Evolutionary conservation across 2,329 filamentous ascomycete genomes (phyloP).

Genomic region (Talaromyces verruculosus): DNA sequence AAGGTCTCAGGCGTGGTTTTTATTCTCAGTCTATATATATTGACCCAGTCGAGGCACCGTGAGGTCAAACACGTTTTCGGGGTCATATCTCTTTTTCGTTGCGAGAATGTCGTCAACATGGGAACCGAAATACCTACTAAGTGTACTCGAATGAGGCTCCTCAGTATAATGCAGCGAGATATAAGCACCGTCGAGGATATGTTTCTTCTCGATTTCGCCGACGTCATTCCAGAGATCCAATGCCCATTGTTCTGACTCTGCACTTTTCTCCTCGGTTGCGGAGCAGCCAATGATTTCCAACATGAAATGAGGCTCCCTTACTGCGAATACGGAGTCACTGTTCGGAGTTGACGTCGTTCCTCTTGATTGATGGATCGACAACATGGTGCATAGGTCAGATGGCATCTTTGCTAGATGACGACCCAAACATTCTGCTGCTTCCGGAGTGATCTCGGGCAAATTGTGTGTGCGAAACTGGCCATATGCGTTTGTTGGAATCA

Average conservation of each 20-base stretch:
- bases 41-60: conserved; percentile 11
- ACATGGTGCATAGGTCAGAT: conserved; percentile 29
- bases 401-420: conserved; percentile 26
- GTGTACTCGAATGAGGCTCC: conserved; percentile 26
- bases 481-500: conserved; percentile 16
- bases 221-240: conserved; percentile 31
- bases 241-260: conserved; percentile 30
- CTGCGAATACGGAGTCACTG: conserved; percentile 33
- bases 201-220: neutral
- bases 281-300: conserved; percentile 38
- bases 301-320: conserved; percentile 35
- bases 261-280: conserved; percentile 26
- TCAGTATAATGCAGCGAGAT: conserved; percentile 30
- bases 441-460: conserved; percentile 28
- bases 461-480: conserved; percentile 23
- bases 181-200: conserved; percentile 23
- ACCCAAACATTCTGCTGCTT: conserved; percentile 30
- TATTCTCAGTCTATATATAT: conserved; percentile 5
- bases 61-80: conserved; percentile 36
- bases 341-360: conserved; percentile 15
- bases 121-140: conserved; percentile 10
- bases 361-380: conserved; percentile 34
- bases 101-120: conserved; percentile 31
- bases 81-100: conserved; percentile 39
- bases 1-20: neutral